Evolutionary conservation across 495 filamentous ascomycete species (phyloP).

Genomic region (Trypethelium eluteriae): DNA sequence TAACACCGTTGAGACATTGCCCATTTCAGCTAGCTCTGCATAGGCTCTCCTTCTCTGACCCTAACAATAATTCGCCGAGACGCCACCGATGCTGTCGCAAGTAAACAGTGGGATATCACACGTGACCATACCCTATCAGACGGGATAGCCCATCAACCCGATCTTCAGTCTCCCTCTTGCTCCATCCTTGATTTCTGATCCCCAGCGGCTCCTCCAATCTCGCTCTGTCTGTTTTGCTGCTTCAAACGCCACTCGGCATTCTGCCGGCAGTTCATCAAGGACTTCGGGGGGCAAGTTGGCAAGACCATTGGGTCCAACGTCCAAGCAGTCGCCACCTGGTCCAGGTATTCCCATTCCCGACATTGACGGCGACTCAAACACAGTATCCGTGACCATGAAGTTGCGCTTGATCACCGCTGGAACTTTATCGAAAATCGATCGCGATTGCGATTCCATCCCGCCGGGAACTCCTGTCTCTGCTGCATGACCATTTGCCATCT

Average conservation of each 20-base stretch:
- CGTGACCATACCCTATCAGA: slow-evolving; percentile 25
- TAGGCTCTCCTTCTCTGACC: no score
- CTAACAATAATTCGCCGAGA: background rate
- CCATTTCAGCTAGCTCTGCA: background rate
- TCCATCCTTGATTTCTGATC: slow-evolving; percentile 49
- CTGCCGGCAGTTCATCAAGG: slow-evolving; percentile 57
- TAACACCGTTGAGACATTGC: background rate
- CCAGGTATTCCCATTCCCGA: slow-evolving; percentile 55
- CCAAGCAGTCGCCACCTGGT: slow-evolving; percentile 52
- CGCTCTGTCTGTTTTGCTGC: slow-evolving; percentile 52
- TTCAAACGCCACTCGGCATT: slow-evolving; percentile 63
- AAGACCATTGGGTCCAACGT: slow-evolving; percentile 58
- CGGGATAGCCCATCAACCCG: slow-evolving; percentile 35
- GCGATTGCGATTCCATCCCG: background rate
- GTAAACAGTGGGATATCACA: slow-evolving; percentile 10
- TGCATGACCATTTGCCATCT: slow-evolving; percentile 22
- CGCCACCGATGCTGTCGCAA: slow-evolving; percentile 3
- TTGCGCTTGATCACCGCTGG: slow-evolving; percentile 60
- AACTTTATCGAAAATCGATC: slow-evolving; percentile 54
- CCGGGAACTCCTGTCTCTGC: background rate
- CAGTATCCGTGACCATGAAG: slow-evolving; percentile 66
- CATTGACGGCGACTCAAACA: slow-evolving; percentile 54
- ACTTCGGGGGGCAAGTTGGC: slow-evolving; percentile 58
- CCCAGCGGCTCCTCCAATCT: slow-evolving; percentile 68
- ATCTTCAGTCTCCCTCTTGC: slow-evolving; percentile 45